phyloP scores from a whole-genome alignment of 495 filamentous ascomycete species.

The Tuber indicum region DNA sequence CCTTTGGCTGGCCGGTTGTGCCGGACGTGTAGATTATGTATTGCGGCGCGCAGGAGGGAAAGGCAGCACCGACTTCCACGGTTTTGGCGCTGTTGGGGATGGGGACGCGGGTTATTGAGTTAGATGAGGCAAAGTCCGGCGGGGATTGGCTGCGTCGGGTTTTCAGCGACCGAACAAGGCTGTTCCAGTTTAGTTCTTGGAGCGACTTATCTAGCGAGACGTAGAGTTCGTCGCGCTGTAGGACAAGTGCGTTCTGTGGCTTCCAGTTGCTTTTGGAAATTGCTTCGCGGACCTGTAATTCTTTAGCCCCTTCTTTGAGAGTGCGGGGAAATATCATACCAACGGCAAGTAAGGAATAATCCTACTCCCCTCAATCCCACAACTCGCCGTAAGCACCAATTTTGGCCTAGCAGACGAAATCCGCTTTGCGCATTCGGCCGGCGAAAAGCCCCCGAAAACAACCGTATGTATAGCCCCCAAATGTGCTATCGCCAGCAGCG shows the following conservation, averaged over 20 bases:
- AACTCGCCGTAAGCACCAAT: slow-evolving; percentile 78
- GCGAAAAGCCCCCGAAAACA: slow-evolving; percentile 87
- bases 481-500: slow-evolving; percentile 70
- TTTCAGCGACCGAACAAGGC: slow-evolving; percentile 60
- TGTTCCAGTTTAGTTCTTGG: slow-evolving; percentile 73
- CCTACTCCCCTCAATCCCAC: slow-evolving; percentile 73
- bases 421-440: slow-evolving; percentile 73
- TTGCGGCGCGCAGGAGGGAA: slow-evolving; percentile 66
- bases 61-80: slow-evolving; percentile 54
- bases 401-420: slow-evolving; percentile 74
- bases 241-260: slow-evolving; percentile 44
- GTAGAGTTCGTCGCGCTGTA: slow-evolving; percentile 61
- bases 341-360: slow-evolving; percentile 38
- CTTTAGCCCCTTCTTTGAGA: slow-evolving; percentile 10
- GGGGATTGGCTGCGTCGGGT: slow-evolving; percentile 53
- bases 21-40: slow-evolving; percentile 88
- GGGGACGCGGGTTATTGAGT: neutral
- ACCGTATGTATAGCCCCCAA: slow-evolving; percentile 85
- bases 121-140: neutral
- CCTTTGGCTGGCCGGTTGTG: slow-evolving; percentile 83
- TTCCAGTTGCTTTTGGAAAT: slow-evolving; percentile 49
- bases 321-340: slow-evolving; percentile 9
- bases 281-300: slow-evolving; percentile 43
- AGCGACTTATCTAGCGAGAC: slow-evolving; percentile 61
- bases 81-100: neutral